These are phyloP conservation scores for Mycoemilia scoparia DNA, from an alignment of 192 early-diverging fungal genomes.

Conservation along the genomic window DNA sequence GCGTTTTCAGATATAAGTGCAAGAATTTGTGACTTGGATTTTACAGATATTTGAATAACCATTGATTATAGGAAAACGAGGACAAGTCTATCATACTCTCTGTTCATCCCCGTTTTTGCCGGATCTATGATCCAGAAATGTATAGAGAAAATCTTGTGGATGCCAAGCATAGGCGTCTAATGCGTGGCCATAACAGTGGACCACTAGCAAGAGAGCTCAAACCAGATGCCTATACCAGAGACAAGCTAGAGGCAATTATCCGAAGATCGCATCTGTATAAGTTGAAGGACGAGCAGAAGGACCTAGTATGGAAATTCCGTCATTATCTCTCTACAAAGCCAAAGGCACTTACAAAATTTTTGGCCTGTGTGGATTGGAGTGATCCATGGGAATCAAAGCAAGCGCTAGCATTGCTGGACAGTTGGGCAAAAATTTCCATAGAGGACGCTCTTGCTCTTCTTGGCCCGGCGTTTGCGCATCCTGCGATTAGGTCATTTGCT, in stretches of 20 bases:
- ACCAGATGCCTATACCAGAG: slow-evolving; percentile 87
- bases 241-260: slow-evolving; percentile 87
- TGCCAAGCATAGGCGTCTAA: slow-evolving; percentile 77
- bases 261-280: slow-evolving; percentile 78
- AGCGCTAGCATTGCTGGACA: slow-evolving; percentile 67
- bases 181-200: slow-evolving; percentile 75
- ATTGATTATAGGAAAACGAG: too few species aligned
- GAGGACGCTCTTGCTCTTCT: slow-evolving; percentile 93
- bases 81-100: too few species aligned
- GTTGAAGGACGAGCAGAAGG: slow-evolving; percentile 73
- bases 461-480: slow-evolving; percentile 69
- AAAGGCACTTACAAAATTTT: slow-evolving; percentile 90
- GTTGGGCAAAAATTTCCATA: slow-evolving; percentile 84
- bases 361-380: slow-evolving; percentile 90
- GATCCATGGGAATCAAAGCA: slow-evolving; percentile 82
- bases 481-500: slow-evolving; percentile 67
- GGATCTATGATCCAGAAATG: slow-evolving; percentile 70
- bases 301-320: slow-evolving; percentile 96
- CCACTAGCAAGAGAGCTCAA: slow-evolving; percentile 88
- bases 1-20: too few species aligned
- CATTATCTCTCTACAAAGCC: slow-evolving; percentile 90
- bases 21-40: too few species aligned
- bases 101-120: too few species aligned
- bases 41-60: too few species aligned
- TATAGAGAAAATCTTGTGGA: slow-evolving; percentile 86